Base-by-base conservation (phyloP, 2,329 filamentous ascomycete species). In the Fonsecaea pugnacius region DNA sequence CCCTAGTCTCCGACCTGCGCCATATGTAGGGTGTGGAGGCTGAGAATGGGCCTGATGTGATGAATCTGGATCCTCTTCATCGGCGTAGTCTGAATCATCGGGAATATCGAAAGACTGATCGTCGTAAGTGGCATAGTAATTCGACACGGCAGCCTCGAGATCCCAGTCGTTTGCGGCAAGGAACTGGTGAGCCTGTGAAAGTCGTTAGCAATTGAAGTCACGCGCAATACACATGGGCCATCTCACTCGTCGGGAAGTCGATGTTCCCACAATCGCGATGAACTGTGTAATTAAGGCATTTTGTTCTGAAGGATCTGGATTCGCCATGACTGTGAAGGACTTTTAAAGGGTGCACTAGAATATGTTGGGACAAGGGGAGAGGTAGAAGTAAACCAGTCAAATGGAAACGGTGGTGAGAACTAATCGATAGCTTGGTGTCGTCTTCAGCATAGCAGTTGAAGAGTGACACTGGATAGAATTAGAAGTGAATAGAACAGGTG, bases 91-190 rank as follows among this genome's bases (percentile, higher is more conserved):
- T 54, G 71, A 68, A 52, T 71, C 67, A 54, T 68, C 58, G 33
- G 57, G 60, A n/a, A 55, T 40, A 36, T 69, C 70, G 64, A 69
- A 62, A 8, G 56, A 51, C 30, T 67, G 62, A 66, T 79, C 77
- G 62, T 79, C 74, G 67, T 80, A 78, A 64, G 80, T 78, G 36
- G 78, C 76, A 73, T 86, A 91, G 78, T 83, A 90, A 57, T 86
- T 83, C 33, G 85, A 82, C 60, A 85, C 83, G 16, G 89, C 89
- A 9, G 81, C 78, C 69, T 84, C 81, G 50, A 91, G 78, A 72
- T 92, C 84, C 88, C 90, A 92, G 68, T 84, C 78, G 72, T 84
- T 87, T 38, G 84, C 83, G 24, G 82, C 79, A 7, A 94, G 85
- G 70, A 90, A 90, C 66, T 88, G 82, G 62, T 82, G 81, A 53